Conservation (phyloP, 805 yeast genomes). For the Starmerella geochares region DNA sequence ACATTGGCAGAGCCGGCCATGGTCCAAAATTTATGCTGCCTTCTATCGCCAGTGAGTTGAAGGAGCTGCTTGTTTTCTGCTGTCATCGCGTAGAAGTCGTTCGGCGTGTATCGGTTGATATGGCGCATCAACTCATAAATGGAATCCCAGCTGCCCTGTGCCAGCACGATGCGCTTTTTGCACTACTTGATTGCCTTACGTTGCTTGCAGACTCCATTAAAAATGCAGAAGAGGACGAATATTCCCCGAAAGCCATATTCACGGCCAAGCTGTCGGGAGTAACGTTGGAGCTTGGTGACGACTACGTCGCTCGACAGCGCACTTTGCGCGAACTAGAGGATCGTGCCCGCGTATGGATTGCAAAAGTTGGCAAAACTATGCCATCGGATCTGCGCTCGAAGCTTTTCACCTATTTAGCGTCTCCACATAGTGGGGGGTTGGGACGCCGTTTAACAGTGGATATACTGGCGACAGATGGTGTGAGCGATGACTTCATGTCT, state of each 20-base stretch:
- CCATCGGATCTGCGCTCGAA: slow-evolving; percentile 68
- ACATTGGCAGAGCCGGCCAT: slow-evolving; percentile 22
- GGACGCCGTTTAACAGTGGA: slow-evolving; percentile 89
- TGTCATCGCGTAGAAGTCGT: slow-evolving; percentile 68
- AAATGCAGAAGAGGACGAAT: slow-evolving; percentile 75
- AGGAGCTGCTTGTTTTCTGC: slow-evolving; percentile 54
- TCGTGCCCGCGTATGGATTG: slow-evolving; percentile 60
- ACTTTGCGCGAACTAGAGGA: slow-evolving; percentile 52
- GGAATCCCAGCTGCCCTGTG: slow-evolving; percentile 71
- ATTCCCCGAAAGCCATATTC: slow-evolving; percentile 71
- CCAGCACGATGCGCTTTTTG: slow-evolving; percentile 58
- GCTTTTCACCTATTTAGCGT: slow-evolving; percentile 59
- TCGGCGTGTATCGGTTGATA: slow-evolving; percentile 69
- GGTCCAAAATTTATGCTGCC: slow-evolving; percentile 2
- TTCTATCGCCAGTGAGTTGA: slow-evolving; percentile 40
- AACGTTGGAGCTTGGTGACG: slow-evolving; percentile 56
- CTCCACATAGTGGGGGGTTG: slow-evolving; percentile 33
- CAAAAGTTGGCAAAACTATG: slow-evolving; percentile 45
- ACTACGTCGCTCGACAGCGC: slow-evolving; percentile 60
- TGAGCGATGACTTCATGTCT: slow-evolving; percentile 27
- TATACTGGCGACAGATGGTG: slow-evolving; percentile 41
- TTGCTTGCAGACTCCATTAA: slow-evolving; percentile 66
- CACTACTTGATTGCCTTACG: slow-evolving; percentile 70
- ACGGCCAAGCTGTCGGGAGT: slow-evolving; percentile 39
- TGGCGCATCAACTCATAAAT: slow-evolving; percentile 57